Percentiles rank a stretch among this genome's conserved stretches.
phyloP scores from a whole-genome alignment of 306 rosid species.

The Albizia julibrissin region DNA sequence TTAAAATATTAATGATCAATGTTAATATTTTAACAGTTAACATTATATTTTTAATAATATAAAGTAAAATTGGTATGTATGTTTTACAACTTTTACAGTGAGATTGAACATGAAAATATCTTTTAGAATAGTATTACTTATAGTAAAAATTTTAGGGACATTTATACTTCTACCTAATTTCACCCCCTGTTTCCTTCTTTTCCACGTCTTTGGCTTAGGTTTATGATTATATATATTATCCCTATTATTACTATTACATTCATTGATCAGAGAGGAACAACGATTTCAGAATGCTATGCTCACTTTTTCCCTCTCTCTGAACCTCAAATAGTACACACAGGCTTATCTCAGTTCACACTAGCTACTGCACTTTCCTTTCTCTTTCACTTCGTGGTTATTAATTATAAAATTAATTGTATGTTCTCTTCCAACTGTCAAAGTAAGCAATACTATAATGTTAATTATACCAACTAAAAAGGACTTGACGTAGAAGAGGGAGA shows the following conservation, averaged over 20 bases:
- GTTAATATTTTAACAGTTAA: too few species aligned
- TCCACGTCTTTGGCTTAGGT: slow-evolving; percentile 62
- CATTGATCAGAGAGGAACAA: slow-evolving; percentile 37
- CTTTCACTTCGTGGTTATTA: slow-evolving; percentile 23
- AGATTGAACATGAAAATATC: accelerated
- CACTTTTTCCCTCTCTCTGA: slow-evolving; percentile 40
- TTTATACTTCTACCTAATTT: not conserved
- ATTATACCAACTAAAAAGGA: slow-evolving; percentile 28
- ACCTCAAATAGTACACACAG: slow-evolving; percentile 33
- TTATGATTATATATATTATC: slow-evolving; percentile 22
- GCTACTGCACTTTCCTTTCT: slow-evolving; percentile 2
- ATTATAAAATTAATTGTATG: slow-evolving; percentile 2
- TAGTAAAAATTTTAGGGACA: too few species aligned
- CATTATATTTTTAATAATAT: not conserved
- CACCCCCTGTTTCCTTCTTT: slow-evolving; percentile 66
- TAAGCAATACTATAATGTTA: not conserved
- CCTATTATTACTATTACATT: slow-evolving; percentile 37
- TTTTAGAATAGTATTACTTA: too few species aligned
- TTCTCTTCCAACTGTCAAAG: slow-evolving; percentile 22
- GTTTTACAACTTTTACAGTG: too few species aligned
- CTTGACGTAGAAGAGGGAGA: slow-evolving; percentile 34
- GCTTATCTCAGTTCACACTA: not conserved
- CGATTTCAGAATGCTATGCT: slow-evolving; percentile 44
- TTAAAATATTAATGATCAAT: too few species aligned
- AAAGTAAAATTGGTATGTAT: too few species aligned